phyloP scores from a whole-genome alignment of 1,284 basidiomycete species.

The Pyrrhoderma noxium region DNA sequence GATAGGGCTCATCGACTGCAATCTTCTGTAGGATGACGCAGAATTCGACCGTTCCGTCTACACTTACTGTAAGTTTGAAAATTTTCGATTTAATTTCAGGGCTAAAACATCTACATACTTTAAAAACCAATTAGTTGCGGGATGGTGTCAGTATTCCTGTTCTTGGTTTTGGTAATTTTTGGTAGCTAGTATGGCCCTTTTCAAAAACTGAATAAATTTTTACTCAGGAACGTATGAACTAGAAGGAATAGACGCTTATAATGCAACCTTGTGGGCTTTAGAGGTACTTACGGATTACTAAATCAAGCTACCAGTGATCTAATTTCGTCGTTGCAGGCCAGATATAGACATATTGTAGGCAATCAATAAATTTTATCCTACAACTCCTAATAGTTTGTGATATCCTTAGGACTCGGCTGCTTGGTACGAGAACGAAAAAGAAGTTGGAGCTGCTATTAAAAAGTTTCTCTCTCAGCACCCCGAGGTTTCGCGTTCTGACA shows the following conservation, averaged over 20 bases:
- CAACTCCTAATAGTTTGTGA: too few relatives aligned
- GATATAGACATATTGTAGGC: constrained; percentile 61
- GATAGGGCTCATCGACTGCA: too few relatives aligned
- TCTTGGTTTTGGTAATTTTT: constrained; percentile 50
- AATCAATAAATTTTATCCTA: constrained; percentile 15
- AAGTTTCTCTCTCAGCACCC: constrained; percentile 42
- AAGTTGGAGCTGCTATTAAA: constrained; percentile 52
- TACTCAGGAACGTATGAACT: constrained; percentile 59
- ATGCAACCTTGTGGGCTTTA: constrained; percentile 53
- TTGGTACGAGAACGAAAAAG: constrained; percentile 67
- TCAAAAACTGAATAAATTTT: too few relatives aligned
- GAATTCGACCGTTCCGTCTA: constrained; percentile 1
- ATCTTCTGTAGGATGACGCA: too few relatives aligned
- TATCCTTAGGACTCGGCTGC: constrained; percentile 44
- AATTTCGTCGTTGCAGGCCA: constrained; percentile 33
- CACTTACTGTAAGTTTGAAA: constrained; percentile 2
- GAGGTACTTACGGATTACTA: constrained; percentile 31
- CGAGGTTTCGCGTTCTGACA: constrained; percentile 41
- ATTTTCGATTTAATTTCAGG: too few relatives aligned
- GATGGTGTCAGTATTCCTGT: constrained; percentile 60
- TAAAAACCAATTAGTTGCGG: constrained; percentile 36
- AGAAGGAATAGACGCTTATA: constrained; percentile 47
- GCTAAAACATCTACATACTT: too few relatives aligned
- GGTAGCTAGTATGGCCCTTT: too few relatives aligned
- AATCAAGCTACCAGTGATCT: neutral